These are phyloP conservation scores for Citeromyces matritensis DNA, from an alignment of 805 yeast species.

Conservation along the genomic window DNA sequence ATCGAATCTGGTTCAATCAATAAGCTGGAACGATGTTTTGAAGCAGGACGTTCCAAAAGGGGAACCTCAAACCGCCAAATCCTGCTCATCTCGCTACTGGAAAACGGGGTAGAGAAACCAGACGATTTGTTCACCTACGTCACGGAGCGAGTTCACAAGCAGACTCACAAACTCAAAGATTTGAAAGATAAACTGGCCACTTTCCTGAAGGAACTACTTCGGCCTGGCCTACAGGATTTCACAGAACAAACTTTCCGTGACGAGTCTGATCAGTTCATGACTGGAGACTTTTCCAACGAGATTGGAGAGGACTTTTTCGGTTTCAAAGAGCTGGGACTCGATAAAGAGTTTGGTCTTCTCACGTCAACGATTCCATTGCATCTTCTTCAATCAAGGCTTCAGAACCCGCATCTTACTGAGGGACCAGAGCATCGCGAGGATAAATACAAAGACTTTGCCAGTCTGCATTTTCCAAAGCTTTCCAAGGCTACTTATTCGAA, in stretches of 20 bases:
- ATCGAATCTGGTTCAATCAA: constrained; percentile 46
- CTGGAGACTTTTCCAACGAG: constrained; percentile 90
- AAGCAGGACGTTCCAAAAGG: constrained; percentile 8
- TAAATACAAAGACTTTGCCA: constrained; percentile 53
- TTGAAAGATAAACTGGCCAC: constrained; percentile 49
- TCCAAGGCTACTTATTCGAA: constrained; percentile 30
- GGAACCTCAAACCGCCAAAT: constrained; percentile 22
- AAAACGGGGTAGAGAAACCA: constrained; percentile 75
- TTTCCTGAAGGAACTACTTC: constrained; percentile 63
- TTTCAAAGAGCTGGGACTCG: constrained; percentile 84
- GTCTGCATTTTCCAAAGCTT: constrained; percentile 35
- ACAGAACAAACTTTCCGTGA: constrained; percentile 74
- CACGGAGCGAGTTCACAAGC: constrained; percentile 56
- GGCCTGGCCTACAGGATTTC: constrained; percentile 63
- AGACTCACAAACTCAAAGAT: constrained; percentile 54
- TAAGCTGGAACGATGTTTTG: constrained; percentile 8
- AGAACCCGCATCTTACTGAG: constrained; percentile 34
- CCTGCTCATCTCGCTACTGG: constrained; percentile 50
- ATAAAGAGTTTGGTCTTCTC: constrained; percentile 76
- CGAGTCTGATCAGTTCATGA: constrained; percentile 83
- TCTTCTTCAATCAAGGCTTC: constrained; percentile 62
- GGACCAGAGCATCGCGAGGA: constrained; percentile 28
- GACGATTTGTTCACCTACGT: constrained; percentile 63
- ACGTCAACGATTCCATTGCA: constrained; percentile 84
- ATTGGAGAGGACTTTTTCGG: constrained; percentile 98